Evolutionary conservation across 106 monocot species (phyloP).

Genomic region (Allium sativum): DNA sequence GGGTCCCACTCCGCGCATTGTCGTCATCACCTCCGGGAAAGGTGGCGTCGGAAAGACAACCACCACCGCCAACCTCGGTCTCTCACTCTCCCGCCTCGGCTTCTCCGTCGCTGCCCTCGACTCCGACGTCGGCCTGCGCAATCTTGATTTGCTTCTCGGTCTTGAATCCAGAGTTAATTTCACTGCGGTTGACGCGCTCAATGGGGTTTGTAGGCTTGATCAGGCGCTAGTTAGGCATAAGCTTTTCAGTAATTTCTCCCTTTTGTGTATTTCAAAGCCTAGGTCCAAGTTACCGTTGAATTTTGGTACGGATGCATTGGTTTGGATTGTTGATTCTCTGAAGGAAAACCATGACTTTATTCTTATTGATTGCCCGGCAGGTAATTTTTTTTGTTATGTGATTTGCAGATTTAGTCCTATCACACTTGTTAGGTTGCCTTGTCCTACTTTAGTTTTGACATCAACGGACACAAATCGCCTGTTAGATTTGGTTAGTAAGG

Average conservation of each 20-base stretch:
- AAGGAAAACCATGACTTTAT: conserved; percentile 57
- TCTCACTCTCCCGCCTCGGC: conserved; percentile 82
- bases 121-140: conserved; percentile 65
- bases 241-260: conserved; percentile 9
- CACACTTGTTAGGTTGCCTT: too few relatives aligned
- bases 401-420: too few relatives aligned
- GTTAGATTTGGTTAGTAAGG: too few relatives aligned
- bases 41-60: conserved; percentile 98
- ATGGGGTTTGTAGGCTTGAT: conserved; percentile 22
- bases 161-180: conserved; percentile 44
- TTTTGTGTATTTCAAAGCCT: conserved; percentile 10
- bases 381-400: too few relatives aligned
- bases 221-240: conserved; percentile 24
- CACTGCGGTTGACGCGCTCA: conserved; percentile 22
- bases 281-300: conserved; percentile 9
- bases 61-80: conserved; percentile 79
- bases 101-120: conserved; percentile 29
- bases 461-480: too few relatives aligned
- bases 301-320: conserved; percentile 11
- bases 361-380: conserved; percentile 91
- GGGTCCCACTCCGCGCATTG: conserved; percentile 66
- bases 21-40: conserved; percentile 87
- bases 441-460: too few relatives aligned
- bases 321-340: conserved; percentile 25
- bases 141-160: conserved; percentile 92